These are phyloP conservation scores for Jackrogersella multiformis DNA, from an alignment of 495 filamentous ascomycete species.

Conservation along the genomic window DNA sequence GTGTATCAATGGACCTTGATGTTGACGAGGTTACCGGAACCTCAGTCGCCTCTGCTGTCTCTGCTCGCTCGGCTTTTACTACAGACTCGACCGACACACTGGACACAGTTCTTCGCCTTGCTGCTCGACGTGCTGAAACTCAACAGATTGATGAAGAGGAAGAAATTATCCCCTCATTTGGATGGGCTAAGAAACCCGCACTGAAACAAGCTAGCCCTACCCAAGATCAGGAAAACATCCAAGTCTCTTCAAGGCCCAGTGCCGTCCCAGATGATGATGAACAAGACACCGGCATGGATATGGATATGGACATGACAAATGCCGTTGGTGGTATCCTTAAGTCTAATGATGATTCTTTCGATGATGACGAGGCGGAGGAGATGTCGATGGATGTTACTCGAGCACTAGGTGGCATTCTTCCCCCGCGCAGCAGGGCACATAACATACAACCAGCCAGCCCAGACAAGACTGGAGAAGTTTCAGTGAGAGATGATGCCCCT, in stretches of 20 bases:
- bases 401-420: slow-evolving; percentile 81
- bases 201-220: slow-evolving; percentile 18
- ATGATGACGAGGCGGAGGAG: slow-evolving; percentile 65
- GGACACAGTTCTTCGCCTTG: slow-evolving; percentile 79
- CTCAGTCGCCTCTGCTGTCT: slow-evolving; percentile 66
- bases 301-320: slow-evolving; percentile 63
- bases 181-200: slow-evolving; percentile 54
- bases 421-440: slow-evolving; percentile 49
- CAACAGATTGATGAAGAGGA: slow-evolving; percentile 79
- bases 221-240: slow-evolving; percentile 23
- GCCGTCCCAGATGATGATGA: slow-evolving; percentile 23
- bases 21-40: slow-evolving; percentile 74
- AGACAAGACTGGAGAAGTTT: slow-evolving; percentile 42
- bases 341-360: slow-evolving; percentile 37
- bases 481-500: slow-evolving; percentile 59
- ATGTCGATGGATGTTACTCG: slow-evolving; percentile 88
- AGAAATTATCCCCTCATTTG: slow-evolving; percentile 76
- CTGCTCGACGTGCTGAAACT: slow-evolving; percentile 75
- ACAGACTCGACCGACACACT: slow-evolving; percentile 72
- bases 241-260: not conserved
- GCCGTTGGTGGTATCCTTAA: slow-evolving; percentile 66
- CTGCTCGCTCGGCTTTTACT: slow-evolving; percentile 58
- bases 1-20: slow-evolving; percentile 77
- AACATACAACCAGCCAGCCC: slow-evolving; percentile 39
- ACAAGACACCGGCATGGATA: slow-evolving; percentile 48